phyloP scores from a whole-genome alignment of 73 alveolate species.

The Symbiodinium pilosum region DNA sequence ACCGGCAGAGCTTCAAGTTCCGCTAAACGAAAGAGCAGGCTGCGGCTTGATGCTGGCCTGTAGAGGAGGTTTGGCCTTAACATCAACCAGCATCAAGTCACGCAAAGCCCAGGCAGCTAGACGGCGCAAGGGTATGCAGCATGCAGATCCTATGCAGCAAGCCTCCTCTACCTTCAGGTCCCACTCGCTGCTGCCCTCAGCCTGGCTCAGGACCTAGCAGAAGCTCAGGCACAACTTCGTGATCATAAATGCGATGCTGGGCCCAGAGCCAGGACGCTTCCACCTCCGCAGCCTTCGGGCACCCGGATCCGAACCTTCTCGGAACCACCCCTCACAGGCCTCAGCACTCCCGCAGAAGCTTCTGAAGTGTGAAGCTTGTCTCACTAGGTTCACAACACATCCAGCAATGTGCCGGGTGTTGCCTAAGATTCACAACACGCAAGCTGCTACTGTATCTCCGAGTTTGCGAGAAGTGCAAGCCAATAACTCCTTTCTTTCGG shows the following conservation, averaged over 20 bases:
- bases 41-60: background rate
- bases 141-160: background rate
- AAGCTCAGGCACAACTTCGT: background rate
- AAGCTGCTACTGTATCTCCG: background rate
- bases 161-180: constrained; percentile 68
- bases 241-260: background rate
- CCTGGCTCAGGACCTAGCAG: constrained; percentile 74
- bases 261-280: constrained; percentile 47
- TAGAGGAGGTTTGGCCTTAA: too few species aligned
- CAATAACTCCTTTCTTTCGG: background rate
- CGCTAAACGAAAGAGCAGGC: background rate
- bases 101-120: background rate
- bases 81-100: too few species aligned
- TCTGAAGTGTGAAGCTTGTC: too few species aligned
- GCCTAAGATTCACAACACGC: constrained; percentile 13
- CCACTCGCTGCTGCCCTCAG: constrained; percentile 78
- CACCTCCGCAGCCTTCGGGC: constrained; percentile 74
- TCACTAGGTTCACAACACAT: constrained; percentile 37
- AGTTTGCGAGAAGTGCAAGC: background rate
- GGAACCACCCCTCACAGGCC: constrained; percentile 87
- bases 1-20: background rate
- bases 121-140: too few species aligned
- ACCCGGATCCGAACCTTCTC: constrained; percentile 75
- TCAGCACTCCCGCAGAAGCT: background rate
- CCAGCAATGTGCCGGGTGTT: constrained; percentile 54